Evolutionary conservation across 2,329 filamentous ascomycete genomes (phyloP).

Genomic region (Talaromyces marneffei): DNA sequence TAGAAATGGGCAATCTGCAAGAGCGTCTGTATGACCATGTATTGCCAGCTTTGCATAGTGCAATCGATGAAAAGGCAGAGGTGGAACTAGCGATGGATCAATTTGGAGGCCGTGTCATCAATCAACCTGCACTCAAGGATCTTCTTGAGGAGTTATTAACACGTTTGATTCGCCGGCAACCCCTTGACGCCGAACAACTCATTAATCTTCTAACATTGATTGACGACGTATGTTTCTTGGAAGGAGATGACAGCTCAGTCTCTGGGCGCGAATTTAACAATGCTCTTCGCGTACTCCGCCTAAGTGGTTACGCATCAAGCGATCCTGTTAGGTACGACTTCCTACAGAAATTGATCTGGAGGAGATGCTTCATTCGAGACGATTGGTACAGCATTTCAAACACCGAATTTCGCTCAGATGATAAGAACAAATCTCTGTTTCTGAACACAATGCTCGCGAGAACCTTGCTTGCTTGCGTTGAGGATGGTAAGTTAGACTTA

Average conservation of each 20-base stretch:
- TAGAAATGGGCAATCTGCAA: slow-evolving; percentile 71
- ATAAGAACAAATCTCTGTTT: slow-evolving; percentile 58
- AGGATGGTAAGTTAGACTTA: slow-evolving; percentile 50
- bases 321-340: slow-evolving; percentile 53
- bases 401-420: slow-evolving; percentile 67
- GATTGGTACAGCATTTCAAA: slow-evolving; percentile 78
- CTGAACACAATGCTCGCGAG: slow-evolving; percentile 62
- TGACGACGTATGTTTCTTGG: slow-evolving; percentile 45
- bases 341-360: slow-evolving; percentile 68
- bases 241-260: slow-evolving; percentile 45
- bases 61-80: slow-evolving; percentile 74
- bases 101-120: slow-evolving; percentile 53
- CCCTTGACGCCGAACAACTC: slow-evolving; percentile 53
- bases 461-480: slow-evolving; percentile 60
- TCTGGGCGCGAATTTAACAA: slow-evolving; percentile 63
- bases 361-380: slow-evolving; percentile 75
- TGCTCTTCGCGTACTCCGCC: slow-evolving; percentile 55
- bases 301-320: slow-evolving; percentile 51
- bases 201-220: slow-evolving; percentile 70
- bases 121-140: slow-evolving; percentile 60
- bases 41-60: slow-evolving; percentile 59
- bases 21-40: slow-evolving; percentile 69
- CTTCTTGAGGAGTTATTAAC: slow-evolving; percentile 66
- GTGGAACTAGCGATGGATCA: slow-evolving; percentile 68
- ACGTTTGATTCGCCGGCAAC: slow-evolving; percentile 64